Evolutionary conservation across 768 basidiomycete species (phyloP), one percentile per base, ranked within the genome.

Genomic region (Dentipellis sp.): DNA sequence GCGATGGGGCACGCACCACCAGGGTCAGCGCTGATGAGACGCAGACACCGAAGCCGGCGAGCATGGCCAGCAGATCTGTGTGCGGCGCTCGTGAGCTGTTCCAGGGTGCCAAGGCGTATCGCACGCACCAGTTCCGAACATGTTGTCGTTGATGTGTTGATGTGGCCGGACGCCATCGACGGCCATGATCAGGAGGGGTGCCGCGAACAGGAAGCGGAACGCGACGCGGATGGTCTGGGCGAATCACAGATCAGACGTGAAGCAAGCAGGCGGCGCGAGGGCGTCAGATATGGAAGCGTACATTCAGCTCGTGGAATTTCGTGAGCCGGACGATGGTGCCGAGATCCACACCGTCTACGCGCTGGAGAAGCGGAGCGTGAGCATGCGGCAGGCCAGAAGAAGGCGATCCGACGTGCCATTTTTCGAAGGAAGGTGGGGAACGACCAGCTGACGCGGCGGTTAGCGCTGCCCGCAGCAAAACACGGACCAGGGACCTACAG

Each of bases 281-380:
- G 39, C 7, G 6, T 6, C 21, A 56, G 36, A 34, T 21, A 4
- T 10, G 17, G 38, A 9, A 9, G 70, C 88, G 37, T 59, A 91
- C 90, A 61, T 93, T 93, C 40, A 91, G 69, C 63, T 92, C 88
- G 40, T 88, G 85, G 64, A 88, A 92, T 59, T 84, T 91, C 37
- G 84, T 84, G 51, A 93, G 69, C 19, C 88, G 81, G 19, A 88
- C 76, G 49, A 91, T 75, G 2, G 84, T 88, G 34, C 62, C 72
- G 16, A 62, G 75, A 53, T 91, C 89, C 9, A 88, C 83, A 8
- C 79, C 80, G 64, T 85, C 78, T 14, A 61, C 62, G 64, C 77
- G 78, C 86, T 89, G 62, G 29, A 11, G n/a, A 14, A 9, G 4
- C 17, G 47, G 8, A 60, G 53, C 39, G 11, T 45, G 39, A 37